Percentiles rank a stretch among this genome's conserved stretches.
These are phyloP conservation scores for Colletotrichum sp. DNA, from an alignment of 2,329 filamentous ascomycete genomes.

Conservation along the genomic window DNA sequence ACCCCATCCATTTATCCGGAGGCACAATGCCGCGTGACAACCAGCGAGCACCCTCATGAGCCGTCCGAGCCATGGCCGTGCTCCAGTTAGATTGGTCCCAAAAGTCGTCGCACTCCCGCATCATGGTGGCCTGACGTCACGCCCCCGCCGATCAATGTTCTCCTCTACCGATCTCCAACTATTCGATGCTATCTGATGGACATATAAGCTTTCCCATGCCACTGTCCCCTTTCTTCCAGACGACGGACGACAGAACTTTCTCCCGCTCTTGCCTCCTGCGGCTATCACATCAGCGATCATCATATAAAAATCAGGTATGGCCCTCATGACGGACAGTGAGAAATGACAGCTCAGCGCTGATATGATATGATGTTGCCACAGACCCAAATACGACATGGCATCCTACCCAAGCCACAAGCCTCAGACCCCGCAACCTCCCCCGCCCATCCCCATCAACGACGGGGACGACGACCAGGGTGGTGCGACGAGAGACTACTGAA, in stretches of 20 bases:
- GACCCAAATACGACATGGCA: background rate
- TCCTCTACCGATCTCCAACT: background rate
- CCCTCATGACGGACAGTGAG: background rate
- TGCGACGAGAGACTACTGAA: conserved; percentile 21
- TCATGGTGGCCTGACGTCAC: conserved; percentile 19
- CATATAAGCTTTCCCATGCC: conserved; percentile 2
- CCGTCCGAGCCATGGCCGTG: conserved; percentile 1
- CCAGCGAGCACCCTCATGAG: background rate
- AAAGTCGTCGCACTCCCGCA: background rate
- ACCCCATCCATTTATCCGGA: background rate
- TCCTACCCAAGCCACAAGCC: conserved; percentile 21
- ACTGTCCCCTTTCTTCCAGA: background rate
- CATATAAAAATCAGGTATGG: background rate
- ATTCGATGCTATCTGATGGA: background rate
- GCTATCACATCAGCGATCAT: background rate
- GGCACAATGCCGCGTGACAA: background rate
- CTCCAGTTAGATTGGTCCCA: background rate
- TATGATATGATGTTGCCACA: background rate
- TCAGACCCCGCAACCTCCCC: conserved; percentile 22
- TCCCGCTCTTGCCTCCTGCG: background rate
- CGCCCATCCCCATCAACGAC: conserved; percentile 21
- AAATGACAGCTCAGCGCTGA: background rate
- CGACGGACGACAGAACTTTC: background rate
- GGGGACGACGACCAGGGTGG: conserved; percentile 19
- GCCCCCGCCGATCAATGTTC: background rate